Conservation (phyloP, 2,329 filamentous ascomycete genomes). For the Berkeleyomyces basicola region DNA sequence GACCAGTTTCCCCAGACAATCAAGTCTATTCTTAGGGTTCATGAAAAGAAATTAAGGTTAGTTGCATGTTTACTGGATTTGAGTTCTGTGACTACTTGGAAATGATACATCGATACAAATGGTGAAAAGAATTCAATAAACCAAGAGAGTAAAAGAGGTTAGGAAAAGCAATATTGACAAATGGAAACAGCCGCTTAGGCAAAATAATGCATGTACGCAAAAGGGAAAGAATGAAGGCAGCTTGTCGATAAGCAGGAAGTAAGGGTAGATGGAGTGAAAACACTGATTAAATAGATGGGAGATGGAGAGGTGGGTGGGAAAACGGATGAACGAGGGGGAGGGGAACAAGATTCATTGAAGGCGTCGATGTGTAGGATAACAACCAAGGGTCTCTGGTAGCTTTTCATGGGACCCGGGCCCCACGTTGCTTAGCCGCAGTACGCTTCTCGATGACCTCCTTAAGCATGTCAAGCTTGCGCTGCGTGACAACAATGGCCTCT, state of each 20-base stretch:
- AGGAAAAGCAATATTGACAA: slow-evolving; percentile 1
- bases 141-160: background rate
- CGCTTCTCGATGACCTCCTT: slow-evolving; percentile 54
- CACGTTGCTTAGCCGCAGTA: slow-evolving; percentile 19
- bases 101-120: slow-evolving; percentile 1
- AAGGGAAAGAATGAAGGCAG: background rate
- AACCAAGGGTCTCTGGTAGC: too few species aligned
- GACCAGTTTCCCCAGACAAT: background rate
- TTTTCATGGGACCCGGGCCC: background rate
- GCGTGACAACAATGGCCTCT: slow-evolving; percentile 70
- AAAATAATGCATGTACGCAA: background rate
- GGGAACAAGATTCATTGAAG: background rate
- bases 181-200: background rate
- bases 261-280: background rate
- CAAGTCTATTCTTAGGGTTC: background rate
- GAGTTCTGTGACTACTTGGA: background rate
- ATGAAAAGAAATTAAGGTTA: background rate
- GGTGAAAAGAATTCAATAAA: slow-evolving; percentile 2
- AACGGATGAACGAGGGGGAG: background rate
- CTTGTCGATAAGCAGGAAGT: background rate
- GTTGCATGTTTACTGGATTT: background rate
- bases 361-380: too few species aligned
- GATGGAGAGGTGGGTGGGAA: too few species aligned
- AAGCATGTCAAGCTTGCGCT: slow-evolving; percentile 64
- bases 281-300: too few species aligned